These are phyloP conservation scores for Astrothelium macrocarpum DNA, from an alignment of 495 filamentous ascomycete species.

Conservation along the genomic window DNA sequence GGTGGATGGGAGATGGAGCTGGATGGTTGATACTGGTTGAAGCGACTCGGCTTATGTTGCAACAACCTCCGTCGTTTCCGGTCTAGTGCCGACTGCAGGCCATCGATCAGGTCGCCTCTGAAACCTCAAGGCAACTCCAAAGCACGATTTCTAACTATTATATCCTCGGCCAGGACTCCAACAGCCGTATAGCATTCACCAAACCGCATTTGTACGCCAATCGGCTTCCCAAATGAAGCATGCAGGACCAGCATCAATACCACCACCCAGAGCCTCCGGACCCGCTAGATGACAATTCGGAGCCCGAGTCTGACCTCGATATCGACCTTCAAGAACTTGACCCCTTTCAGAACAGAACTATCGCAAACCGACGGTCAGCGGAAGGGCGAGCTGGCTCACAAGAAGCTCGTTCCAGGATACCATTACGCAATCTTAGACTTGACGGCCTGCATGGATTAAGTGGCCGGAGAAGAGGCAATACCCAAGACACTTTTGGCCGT, in stretches of 20 bases:
- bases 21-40: neutral
- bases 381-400: slow-evolving; percentile 12
- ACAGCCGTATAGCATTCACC: neutral
- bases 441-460: slow-evolving; percentile 12
- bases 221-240: slow-evolving; percentile 21
- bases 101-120: neutral
- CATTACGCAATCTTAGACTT: slow-evolving; percentile 31
- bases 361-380: slow-evolving; percentile 11
- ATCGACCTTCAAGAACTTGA: slow-evolving; percentile 32
- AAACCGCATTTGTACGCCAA: slow-evolving; percentile 3
- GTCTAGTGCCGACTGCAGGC: neutral
- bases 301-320: slow-evolving; percentile 30
- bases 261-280: slow-evolving; percentile 26
- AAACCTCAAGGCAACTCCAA: neutral
- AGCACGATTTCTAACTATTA: neutral
- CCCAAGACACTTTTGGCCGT: slow-evolving; percentile 15
- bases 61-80: slow-evolving; percentile 2
- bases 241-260: slow-evolving; percentile 28
- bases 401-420: slow-evolving; percentile 28
- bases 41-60: neutral
- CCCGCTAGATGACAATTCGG: slow-evolving; percentile 21
- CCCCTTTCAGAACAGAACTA: slow-evolving; percentile 17
- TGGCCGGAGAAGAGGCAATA: slow-evolving; percentile 15
- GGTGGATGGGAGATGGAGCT: neutral
- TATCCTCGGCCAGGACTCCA: neutral